These are phyloP conservation scores for Cladosporium velox DNA, from an alignment of 2,329 filamentous ascomycete species.

Conservation along the genomic window DNA sequence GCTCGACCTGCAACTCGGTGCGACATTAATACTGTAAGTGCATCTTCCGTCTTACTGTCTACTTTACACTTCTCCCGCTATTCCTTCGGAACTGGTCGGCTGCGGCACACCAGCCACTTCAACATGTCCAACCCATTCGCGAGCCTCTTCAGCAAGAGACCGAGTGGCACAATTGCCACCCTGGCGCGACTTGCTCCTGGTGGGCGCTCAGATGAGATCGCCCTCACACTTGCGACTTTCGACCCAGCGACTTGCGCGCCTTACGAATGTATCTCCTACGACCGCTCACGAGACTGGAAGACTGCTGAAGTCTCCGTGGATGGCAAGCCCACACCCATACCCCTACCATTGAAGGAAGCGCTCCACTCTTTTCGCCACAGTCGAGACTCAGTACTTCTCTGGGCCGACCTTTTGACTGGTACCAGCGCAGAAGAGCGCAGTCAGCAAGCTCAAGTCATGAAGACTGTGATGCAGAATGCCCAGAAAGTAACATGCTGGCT, in stretches of 20 bases:
- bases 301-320: constrained; percentile 15
- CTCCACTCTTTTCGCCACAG: constrained; percentile 7
- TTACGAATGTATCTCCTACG: constrained; percentile 22
- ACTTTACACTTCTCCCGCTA: not conserved
- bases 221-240: not conserved
- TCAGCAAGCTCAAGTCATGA: constrained; percentile 15
- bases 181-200: constrained; percentile 14
- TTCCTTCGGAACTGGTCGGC: not conserved
- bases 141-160: constrained; percentile 12
- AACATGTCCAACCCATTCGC: constrained; percentile 18
- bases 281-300: constrained; percentile 11
- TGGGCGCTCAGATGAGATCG: not conserved
- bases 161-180: constrained; percentile 1
- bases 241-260: not conserved
- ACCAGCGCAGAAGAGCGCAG: constrained; percentile 17
- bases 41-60: not conserved
- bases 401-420: constrained; percentile 20
- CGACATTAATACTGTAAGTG: not conserved
- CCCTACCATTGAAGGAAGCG: constrained; percentile 9
- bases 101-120: not conserved
- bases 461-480: constrained; percentile 9
- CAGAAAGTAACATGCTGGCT: constrained; percentile 1
- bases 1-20: not conserved
- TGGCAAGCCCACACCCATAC: constrained; percentile 14
- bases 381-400: not conserved